These are phyloP conservation scores for Penicillium sp. DNA, from an alignment of 2,329 filamentous ascomycete genomes.

Conservation along the genomic window DNA sequence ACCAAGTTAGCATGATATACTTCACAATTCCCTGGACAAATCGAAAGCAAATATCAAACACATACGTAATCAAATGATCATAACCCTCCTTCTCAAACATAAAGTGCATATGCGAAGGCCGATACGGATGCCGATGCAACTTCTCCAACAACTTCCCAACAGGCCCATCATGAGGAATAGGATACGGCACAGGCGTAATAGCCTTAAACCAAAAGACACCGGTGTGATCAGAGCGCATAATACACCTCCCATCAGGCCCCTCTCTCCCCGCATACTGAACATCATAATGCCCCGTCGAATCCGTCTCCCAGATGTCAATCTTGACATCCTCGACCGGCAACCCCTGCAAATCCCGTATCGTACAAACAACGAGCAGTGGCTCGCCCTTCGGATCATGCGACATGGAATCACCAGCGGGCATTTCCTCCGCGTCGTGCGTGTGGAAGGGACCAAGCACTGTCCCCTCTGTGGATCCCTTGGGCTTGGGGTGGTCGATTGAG, in stretches of 20 bases:
- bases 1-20: conserved; percentile 1
- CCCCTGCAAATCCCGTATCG: conserved; percentile 64
- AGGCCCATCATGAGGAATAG: conserved; percentile 80
- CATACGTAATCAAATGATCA: conserved; percentile 80
- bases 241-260: conserved; percentile 69
- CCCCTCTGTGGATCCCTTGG: conserved; percentile 67
- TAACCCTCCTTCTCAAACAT: conserved; percentile 81
- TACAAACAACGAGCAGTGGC: conserved; percentile 72
- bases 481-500: conserved; percentile 80
- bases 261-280: conserved; percentile 69
- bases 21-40: background rate
- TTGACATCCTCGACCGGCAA: conserved; percentile 64
- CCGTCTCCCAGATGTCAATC: conserved; percentile 84
- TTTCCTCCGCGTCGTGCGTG: conserved; percentile 68
- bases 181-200: conserved; percentile 81
- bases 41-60: conserved; percentile 26
- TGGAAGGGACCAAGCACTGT: conserved; percentile 82
- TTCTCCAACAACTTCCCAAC: conserved; percentile 69
- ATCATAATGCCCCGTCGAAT: conserved; percentile 77
- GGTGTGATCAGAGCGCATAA: conserved; percentile 67
- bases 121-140: conserved; percentile 72
- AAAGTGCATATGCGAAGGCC: conserved; percentile 80
- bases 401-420: conserved; percentile 60
- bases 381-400: conserved; percentile 68
- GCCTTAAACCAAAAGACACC: conserved; percentile 83